Conservation (phyloP, 306 rosid genomes). For the Vachellia collinsii region DNA sequence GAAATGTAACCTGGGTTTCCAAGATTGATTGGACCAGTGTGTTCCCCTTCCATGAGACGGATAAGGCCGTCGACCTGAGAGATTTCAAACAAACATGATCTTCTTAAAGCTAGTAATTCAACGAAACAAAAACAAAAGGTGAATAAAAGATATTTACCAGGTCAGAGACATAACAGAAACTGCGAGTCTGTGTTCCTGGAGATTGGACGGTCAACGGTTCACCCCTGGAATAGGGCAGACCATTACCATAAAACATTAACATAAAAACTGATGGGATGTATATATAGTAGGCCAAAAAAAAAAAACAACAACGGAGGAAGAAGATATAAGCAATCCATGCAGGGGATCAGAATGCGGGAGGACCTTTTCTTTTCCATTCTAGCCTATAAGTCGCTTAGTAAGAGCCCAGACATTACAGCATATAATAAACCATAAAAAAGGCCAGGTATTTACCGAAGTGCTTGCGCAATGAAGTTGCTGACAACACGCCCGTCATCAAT, state of each 20-base stretch:
- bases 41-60: conserved; percentile 76
- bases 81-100: conserved; percentile 21
- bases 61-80: conserved; percentile 80
- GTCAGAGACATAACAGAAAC: conserved; percentile 85
- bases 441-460: conserved; percentile 67
- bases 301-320: background rate
- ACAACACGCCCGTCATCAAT: conserved; percentile 98
- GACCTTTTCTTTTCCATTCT: too few relatives aligned
- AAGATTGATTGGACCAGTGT: conserved; percentile 84
- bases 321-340: conserved; percentile 3
- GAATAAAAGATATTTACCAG: conserved; percentile 48
- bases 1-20: conserved; percentile 81
- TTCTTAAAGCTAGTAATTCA: conserved; percentile 28
- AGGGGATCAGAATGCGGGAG: background rate
- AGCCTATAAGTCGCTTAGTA: too few relatives aligned
- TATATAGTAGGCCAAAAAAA: background rate
- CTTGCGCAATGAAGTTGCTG: conserved; percentile 98
- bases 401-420: conserved; percentile 1
- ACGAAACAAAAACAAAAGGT: conserved; percentile 7
- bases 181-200: conserved; percentile 90
- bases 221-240: conserved; percentile 56
- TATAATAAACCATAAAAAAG: background rate
- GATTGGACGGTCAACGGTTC: conserved; percentile 80
- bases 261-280: background rate
- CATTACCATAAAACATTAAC: too few relatives aligned